Evolutionary conservation across 225 moss, liverwort and hornwort species (phyloP).

Genomic region (Sphagnum tenellum): DNA sequence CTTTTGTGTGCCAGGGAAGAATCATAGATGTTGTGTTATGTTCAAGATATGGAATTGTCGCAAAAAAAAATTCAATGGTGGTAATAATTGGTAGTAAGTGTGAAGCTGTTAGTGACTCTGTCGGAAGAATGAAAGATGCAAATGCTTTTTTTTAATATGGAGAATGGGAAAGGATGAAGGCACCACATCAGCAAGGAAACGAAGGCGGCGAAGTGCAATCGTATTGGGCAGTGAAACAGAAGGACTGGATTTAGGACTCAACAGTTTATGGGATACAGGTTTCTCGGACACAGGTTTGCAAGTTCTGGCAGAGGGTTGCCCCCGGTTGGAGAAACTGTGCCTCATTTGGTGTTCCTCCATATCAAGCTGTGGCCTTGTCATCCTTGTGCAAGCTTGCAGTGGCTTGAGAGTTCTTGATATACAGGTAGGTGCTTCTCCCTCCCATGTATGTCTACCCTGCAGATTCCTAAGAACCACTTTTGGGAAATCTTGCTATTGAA

Average conservation of each 20-base stretch:
- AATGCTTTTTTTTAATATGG: conserved; percentile 3
- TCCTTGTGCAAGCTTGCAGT: conserved; percentile 39
- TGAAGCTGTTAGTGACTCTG: too few species aligned
- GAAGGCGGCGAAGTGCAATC: conserved; percentile 37
- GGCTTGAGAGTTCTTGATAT: conserved; percentile 59
- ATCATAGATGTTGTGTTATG: too few species aligned
- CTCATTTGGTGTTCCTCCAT: conserved; percentile 67
- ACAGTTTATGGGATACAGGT: conserved; percentile 50
- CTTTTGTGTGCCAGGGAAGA: too few species aligned
- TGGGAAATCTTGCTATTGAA: too few species aligned
- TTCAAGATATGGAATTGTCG: too few species aligned
- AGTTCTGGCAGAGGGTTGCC: conserved; percentile 54
- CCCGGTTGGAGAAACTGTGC: conserved; percentile 48
- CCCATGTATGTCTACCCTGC: too few species aligned
- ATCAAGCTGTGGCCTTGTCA: conserved; percentile 38
- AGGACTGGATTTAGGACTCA: conserved; percentile 24
- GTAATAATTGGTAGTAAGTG: neutral
- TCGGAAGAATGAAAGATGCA: too few species aligned
- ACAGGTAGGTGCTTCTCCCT: conserved; percentile 25
- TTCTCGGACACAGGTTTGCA: conserved; percentile 50
- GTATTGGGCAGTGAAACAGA: conserved; percentile 34
- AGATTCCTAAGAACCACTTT: too few species aligned
- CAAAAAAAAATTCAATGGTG: conserved; percentile 1
- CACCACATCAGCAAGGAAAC: conserved; percentile 34
- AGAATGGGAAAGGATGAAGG: conserved; percentile 36